Percentiles rank a stretch among this genome's conserved stretches.
Conservation (phyloP, 2,329 filamentous ascomycete genomes). For the Diaporthe aspalathi region DNA sequence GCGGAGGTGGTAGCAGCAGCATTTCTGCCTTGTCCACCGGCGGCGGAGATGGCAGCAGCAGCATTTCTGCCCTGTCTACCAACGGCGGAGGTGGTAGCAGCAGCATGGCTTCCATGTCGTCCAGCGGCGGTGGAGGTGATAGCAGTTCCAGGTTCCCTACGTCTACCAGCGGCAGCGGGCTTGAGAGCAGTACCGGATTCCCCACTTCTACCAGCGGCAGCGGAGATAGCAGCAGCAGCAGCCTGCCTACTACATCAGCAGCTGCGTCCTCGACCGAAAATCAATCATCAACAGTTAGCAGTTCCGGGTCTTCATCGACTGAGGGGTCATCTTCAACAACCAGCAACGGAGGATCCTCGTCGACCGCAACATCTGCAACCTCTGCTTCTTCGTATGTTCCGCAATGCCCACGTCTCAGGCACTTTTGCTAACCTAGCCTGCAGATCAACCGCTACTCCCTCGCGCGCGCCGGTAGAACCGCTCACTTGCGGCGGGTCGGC, state of each 20-base stretch:
- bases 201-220: not conserved
- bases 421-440: not conserved
- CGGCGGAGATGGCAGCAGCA: too few relatives aligned
- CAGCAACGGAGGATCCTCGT: not conserved
- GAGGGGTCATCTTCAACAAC: not conserved
- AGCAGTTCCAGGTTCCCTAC: not conserved
- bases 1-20: too few relatives aligned
- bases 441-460: not conserved
- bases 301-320: not conserved
- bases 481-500: not conserved
- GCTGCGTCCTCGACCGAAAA: not conserved
- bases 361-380: not conserved
- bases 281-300: not conserved
- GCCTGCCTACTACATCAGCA: not conserved
- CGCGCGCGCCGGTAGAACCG: not conserved
- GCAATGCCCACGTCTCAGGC: not conserved
- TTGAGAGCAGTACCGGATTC: too few relatives aligned
- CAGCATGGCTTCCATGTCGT: not conserved
- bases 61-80: too few relatives aligned
- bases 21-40: too few relatives aligned
- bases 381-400: constrained; percentile 5
- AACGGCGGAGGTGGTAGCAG: too few relatives aligned
- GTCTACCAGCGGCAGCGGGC: too few relatives aligned
- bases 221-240: not conserved
- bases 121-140: not conserved